Percentiles rank a stretch among this genome's conserved stretches.
These are phyloP conservation scores for Pisolithus marmoratus DNA, from an alignment of 768 basidiomycete genomes.

Conservation along the genomic window DNA sequence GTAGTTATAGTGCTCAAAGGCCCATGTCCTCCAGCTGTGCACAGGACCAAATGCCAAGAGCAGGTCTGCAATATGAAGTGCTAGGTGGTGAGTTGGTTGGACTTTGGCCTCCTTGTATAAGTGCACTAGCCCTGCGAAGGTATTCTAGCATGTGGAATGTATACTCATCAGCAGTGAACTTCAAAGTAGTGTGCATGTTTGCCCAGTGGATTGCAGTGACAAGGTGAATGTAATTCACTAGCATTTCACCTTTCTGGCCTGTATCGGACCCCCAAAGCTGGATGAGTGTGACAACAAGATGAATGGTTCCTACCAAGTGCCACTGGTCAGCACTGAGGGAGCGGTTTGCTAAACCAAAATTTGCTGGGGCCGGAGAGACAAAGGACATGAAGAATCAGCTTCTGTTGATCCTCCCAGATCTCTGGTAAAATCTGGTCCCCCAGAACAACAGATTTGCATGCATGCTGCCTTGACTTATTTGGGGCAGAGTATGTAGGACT, in stretches of 20 bases:
- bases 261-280: background rate
- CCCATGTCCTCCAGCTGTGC: constrained; percentile 32
- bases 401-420: too few relatives aligned
- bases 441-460: too few relatives aligned
- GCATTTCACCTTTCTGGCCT: too few relatives aligned
- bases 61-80: constrained; percentile 31
- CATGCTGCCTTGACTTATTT: too few relatives aligned
- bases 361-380: too few relatives aligned
- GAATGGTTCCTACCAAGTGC: background rate
- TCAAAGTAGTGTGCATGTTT: background rate
- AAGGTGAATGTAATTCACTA: background rate
- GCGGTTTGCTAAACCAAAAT: too few relatives aligned
- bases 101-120: constrained; percentile 28
- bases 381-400: too few relatives aligned
- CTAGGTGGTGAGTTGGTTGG: constrained; percentile 32
- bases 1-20: constrained; percentile 32
- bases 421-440: too few relatives aligned
- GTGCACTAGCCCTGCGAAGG: constrained; percentile 18
- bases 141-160: constrained; percentile 15
- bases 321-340: background rate
- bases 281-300: background rate
- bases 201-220: background rate
- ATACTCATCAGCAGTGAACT: background rate
- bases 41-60: constrained; percentile 31
- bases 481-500: too few relatives aligned